Conservation (phyloP, 2,329 filamentous ascomycete species). For the Neurospora crassa region DNA sequence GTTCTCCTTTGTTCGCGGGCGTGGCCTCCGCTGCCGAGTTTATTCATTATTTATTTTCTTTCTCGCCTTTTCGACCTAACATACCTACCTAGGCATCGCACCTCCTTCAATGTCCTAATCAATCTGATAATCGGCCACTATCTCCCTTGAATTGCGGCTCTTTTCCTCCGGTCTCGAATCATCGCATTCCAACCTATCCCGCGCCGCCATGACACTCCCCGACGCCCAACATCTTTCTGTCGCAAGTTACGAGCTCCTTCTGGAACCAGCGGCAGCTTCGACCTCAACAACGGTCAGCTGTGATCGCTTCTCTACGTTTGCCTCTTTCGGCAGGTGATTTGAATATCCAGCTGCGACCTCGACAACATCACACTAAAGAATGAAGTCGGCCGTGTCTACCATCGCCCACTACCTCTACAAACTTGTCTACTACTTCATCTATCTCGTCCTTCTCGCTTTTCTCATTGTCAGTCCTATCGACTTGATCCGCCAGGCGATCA, state of each 20-base stretch:
- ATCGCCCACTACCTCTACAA: slow-evolving; percentile 76
- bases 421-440: slow-evolving; percentile 66
- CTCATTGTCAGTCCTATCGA: slow-evolving; percentile 75
- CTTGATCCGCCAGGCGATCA: slow-evolving; percentile 66
- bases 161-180: not conserved
- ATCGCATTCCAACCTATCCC: not conserved
- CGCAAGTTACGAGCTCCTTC: slow-evolving; percentile 3
- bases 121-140: not conserved
- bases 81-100: not conserved
- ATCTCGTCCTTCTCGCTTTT: slow-evolving; percentile 61
- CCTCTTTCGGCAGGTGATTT: not conserved
- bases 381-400: slow-evolving; percentile 36
- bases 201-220: slow-evolving; percentile 10
- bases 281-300: slow-evolving; percentile 5
- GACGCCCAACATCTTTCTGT: slow-evolving; percentile 1
- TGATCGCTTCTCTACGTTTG: not conserved
- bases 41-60: not conserved
- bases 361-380: slow-evolving; percentile 11
- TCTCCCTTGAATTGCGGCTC: not conserved
- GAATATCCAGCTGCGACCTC: not conserved
- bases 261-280: not conserved
- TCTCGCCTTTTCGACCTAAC: not conserved
- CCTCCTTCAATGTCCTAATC: not conserved
- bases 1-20: not conserved
- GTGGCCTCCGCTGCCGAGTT: not conserved